Conservation (phyloP, 208 protist species). For the Leishmania aethiopica region DNA sequence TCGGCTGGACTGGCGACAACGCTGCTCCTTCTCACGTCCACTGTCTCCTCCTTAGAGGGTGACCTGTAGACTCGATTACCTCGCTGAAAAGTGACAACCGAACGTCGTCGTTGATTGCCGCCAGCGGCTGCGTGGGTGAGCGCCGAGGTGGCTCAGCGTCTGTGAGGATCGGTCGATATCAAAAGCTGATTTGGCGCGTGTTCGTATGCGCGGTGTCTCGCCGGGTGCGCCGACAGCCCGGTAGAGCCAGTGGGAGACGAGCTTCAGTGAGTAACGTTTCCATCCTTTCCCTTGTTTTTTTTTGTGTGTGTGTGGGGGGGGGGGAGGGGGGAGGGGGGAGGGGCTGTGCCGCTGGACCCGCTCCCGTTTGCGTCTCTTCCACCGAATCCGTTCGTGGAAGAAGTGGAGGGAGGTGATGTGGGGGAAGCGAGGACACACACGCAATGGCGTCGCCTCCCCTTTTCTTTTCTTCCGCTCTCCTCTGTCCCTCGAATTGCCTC, state of each 20-base stretch:
- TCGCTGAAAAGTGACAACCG: neutral
- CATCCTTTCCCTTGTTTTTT: neutral
- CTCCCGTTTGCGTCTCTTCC: no score
- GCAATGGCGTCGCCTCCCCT: neutral
- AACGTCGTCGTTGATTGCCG: neutral
- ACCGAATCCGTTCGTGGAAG: neutral
- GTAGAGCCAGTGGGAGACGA: neutral
- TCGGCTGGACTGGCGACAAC: slow-evolving; percentile 1
- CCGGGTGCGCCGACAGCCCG: no score
- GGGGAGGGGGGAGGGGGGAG: neutral
- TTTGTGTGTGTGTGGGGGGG: neutral
- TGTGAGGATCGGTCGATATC: neutral
- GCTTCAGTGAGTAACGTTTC: no score
- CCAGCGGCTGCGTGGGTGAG: no score
- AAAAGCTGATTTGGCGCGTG: neutral
- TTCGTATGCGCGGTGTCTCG: neutral
- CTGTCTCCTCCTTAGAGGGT: neutral
- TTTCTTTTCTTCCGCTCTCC: neutral
- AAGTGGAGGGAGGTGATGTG: neutral
- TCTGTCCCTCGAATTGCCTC: no score
- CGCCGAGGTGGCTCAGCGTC: neutral
- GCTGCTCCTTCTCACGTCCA: neutral
- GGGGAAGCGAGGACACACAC: neutral
- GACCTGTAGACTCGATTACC: slow-evolving; percentile 3
- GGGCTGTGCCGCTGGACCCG: no score